Evolutionary conservation across 768 basidiomycete species (phyloP), one percentile per base, ranked within the genome.

Genomic region (Daedalea quercina): DNA sequence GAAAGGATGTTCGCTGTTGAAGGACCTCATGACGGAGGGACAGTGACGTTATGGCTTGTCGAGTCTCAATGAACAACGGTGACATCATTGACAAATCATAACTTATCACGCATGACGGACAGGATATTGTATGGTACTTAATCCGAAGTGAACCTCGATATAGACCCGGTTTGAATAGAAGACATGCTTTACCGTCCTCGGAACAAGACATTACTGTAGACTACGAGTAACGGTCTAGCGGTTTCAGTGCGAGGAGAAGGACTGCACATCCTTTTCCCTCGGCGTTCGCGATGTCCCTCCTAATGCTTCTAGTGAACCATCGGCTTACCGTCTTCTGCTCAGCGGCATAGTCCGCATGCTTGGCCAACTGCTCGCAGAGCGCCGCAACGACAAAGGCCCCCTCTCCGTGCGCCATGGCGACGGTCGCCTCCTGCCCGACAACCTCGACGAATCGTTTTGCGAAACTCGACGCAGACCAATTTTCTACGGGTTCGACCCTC

Each of bases 321-420:
- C 52, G 61, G 62, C 75, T 81, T 48, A 87, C 61, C 26, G 55
- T 72, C 57, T 65, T 63, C 60, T 73, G 75, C 54, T 73, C 74
- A 22, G 67, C 69, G 3, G 70, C 73, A n/a, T 70, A n/a, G 6
- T 31, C 28, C 28, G 6, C 73, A 24, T 69, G 71, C 37, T 44
- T 44, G 2, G 60, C 57, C n/a, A 60, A 51, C 53, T 56, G 60
- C 48, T 83, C 82, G 62, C 85, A 78, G 26, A 90, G 69, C 63
- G 86, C 89, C 0, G 84, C 82, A 1, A 92, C 74, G 15, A 93
- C 78, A 59, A 92, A 94, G 3, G 82, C 76, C 0, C 90, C 90
- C 48, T 80, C 78, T 15, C 77, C 70, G 8, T 68, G 70, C 50
- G 82, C 84, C 73, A 90, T 82, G 19, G 71, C 72, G 4, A 80